These are phyloP conservation scores for Aquilaria sinensis DNA, from an alignment of 345 rosid genomes.

Conservation along the genomic window DNA sequence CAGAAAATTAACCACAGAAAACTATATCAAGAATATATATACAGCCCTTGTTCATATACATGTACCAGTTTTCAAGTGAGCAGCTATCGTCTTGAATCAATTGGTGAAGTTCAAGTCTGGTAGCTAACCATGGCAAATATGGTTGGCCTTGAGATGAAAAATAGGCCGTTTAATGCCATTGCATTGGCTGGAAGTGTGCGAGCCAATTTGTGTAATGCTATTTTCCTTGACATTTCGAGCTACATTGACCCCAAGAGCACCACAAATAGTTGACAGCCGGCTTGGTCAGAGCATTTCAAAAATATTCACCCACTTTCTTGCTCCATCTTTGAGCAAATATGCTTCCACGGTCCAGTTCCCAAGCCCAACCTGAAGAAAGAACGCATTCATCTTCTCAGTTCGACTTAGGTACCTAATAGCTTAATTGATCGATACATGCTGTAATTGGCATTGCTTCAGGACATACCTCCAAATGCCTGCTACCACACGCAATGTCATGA, in stretches of 20 bases:
- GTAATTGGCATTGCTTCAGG: no score
- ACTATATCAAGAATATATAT: no score
- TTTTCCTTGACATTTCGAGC: not conserved
- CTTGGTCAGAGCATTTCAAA: not conserved
- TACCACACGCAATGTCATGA: conserved; percentile 78
- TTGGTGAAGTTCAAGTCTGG: not conserved
- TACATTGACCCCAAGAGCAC: not conserved
- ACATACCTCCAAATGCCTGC: conserved; percentile 89
- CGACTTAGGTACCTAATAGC: not conserved
- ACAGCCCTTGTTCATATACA: no score
- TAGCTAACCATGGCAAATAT: not conserved
- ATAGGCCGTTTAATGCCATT: not conserved
- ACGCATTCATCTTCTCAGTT: not conserved
- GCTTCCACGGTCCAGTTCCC: conserved; percentile 65
- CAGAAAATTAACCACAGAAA: no score
- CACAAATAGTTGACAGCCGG: not conserved
- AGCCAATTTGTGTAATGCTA: not conserved
- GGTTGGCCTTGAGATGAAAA: not conserved
- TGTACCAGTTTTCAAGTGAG: no score
- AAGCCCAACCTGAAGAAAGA: conserved; percentile 40
- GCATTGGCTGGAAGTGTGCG: not conserved
- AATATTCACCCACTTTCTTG: conserved; percentile 24
- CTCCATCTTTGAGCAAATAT: conserved; percentile 39
- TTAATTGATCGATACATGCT: conserved; percentile 2
- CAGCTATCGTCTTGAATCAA: no score